Percentiles rank a stretch among this genome's conserved stretches.
Evolutionary conservation across 495 filamentous ascomycete species (phyloP).

Genomic region (Aspergillus diversus): DNA sequence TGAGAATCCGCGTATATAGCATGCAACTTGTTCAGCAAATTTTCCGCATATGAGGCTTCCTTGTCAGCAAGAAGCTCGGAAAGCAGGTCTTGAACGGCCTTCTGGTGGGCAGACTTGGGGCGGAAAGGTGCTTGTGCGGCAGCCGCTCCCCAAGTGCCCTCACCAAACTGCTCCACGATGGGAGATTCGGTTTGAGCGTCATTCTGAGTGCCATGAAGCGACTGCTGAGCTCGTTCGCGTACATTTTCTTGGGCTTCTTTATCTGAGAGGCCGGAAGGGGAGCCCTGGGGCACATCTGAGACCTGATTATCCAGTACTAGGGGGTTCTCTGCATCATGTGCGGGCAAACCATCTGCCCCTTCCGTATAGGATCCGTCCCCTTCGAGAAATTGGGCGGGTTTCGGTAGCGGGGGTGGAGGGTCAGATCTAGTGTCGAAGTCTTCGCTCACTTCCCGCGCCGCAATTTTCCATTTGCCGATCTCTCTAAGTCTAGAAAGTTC

Average conservation of each 20-base stretch:
- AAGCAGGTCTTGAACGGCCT: conserved; percentile 70
- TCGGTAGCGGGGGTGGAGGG: conserved; percentile 47
- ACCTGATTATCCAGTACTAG: not conserved
- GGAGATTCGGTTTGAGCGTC: not conserved
- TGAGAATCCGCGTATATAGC: conserved; percentile 53
- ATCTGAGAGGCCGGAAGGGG: not conserved
- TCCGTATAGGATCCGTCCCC: not conserved
- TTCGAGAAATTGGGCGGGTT: conserved; percentile 30
- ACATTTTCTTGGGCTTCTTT: not conserved
- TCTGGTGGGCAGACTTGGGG: conserved; percentile 36
- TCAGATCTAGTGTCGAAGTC: conserved; percentile 68
- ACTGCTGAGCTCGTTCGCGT: not conserved
- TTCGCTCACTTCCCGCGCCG: conserved; percentile 71
- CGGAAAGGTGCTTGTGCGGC: conserved; percentile 57
- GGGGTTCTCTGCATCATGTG: too few species aligned
- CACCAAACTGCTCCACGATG: not conserved
- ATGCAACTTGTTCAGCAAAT: conserved; percentile 70
- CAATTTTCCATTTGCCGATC: conserved; percentile 83
- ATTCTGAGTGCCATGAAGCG: not conserved
- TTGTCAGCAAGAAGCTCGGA: conserved; percentile 76
- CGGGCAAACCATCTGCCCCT: not conserved
- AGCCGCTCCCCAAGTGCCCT: conserved; percentile 52
- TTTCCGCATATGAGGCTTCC: conserved; percentile 82
- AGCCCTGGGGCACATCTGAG: not conserved
- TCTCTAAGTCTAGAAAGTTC: conserved; percentile 85